phyloP scores from a whole-genome alignment of 1,284 basidiomycete genomes.

The Rhodotorula sp. region DNA sequence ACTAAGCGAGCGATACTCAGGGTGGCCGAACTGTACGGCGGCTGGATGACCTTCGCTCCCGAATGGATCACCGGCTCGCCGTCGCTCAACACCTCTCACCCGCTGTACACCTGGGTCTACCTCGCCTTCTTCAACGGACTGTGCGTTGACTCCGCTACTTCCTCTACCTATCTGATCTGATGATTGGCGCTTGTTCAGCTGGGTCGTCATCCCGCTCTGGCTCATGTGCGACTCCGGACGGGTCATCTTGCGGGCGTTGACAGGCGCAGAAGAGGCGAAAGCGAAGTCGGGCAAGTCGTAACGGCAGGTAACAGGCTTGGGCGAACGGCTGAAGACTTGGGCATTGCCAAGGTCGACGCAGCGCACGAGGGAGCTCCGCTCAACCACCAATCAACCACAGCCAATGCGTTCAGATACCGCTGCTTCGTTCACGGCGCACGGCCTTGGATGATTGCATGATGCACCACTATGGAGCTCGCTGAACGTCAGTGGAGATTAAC shows the following conservation, averaged over 20 bases:
- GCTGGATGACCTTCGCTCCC: constrained; percentile 62
- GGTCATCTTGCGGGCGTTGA: not conserved
- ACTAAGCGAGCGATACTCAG: not conserved
- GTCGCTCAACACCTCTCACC: constrained; percentile 66
- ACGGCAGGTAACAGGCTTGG: too few species aligned
- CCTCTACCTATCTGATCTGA: too few species aligned
- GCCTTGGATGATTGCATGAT: too few species aligned
- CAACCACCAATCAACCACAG: too few species aligned
- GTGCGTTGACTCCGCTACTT: not conserved
- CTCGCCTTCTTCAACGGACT: constrained; percentile 37
- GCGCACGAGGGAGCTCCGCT: too few species aligned
- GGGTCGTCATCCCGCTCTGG: constrained; percentile 70
- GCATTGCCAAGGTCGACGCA: too few species aligned
- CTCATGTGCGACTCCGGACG: constrained; percentile 55
- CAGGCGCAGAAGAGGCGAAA: not conserved
- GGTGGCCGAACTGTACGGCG: constrained; percentile 44
- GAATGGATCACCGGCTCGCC: constrained; percentile 73
- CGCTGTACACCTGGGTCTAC: constrained; percentile 52
- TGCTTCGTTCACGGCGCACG: too few species aligned
- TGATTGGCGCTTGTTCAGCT: constrained; percentile 52
- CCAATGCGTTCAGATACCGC: too few species aligned
- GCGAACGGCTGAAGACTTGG: too few species aligned
- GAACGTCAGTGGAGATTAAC: too few species aligned
- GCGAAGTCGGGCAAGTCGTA: not conserved
- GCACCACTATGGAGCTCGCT: too few species aligned